Percentiles rank a stretch among this genome's conserved stretches.
These are phyloP conservation scores for Tricholoma sp. DNA, from an alignment of 768 basidiomycete species.

Conservation along the genomic window DNA sequence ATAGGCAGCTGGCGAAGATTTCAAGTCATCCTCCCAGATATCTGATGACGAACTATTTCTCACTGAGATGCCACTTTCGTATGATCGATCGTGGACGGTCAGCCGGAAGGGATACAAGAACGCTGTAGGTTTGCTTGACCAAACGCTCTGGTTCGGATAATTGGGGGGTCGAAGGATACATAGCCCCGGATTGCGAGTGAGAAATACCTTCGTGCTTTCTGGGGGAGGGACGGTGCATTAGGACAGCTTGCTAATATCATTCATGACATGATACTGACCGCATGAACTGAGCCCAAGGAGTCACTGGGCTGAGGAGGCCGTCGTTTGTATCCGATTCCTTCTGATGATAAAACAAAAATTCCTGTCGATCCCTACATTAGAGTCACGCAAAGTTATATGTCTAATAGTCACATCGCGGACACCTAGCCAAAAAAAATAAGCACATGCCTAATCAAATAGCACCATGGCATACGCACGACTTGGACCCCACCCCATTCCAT, in stretches of 20 bases:
- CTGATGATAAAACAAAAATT: slow-evolving; percentile 82
- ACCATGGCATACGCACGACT: slow-evolving; percentile 65
- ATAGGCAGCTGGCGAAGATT: slow-evolving; percentile 59
- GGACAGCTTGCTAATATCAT: not conserved
- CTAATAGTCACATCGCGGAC: slow-evolving; percentile 47
- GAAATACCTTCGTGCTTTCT: slow-evolving; percentile 14
- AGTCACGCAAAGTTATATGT: slow-evolving; percentile 16
- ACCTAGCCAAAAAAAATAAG: slow-evolving; percentile 24
- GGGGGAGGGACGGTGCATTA: not conserved
- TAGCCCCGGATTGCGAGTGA: slow-evolving; percentile 10
- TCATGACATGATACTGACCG: slow-evolving; percentile 34
- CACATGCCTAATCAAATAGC: slow-evolving; percentile 9
- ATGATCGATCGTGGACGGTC: slow-evolving; percentile 47
- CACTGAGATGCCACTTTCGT: slow-evolving; percentile 84
- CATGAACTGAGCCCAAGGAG: slow-evolving; percentile 74
- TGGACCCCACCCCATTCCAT: slow-evolving; percentile 81
- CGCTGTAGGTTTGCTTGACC: slow-evolving; percentile 83
- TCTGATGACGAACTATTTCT: slow-evolving; percentile 23
- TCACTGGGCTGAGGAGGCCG: slow-evolving; percentile 50
- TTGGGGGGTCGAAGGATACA: slow-evolving; percentile 24
- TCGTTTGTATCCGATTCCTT: slow-evolving; percentile 64
- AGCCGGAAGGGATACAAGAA: slow-evolving; percentile 59
- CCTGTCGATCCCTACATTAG: slow-evolving; percentile 35
- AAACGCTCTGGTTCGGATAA: slow-evolving; percentile 54
- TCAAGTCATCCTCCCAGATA: slow-evolving; percentile 21